Base-by-base conservation (phyloP, 1,284 basidiomycete genomes). In the Phaffia rhodozyma region DNA sequence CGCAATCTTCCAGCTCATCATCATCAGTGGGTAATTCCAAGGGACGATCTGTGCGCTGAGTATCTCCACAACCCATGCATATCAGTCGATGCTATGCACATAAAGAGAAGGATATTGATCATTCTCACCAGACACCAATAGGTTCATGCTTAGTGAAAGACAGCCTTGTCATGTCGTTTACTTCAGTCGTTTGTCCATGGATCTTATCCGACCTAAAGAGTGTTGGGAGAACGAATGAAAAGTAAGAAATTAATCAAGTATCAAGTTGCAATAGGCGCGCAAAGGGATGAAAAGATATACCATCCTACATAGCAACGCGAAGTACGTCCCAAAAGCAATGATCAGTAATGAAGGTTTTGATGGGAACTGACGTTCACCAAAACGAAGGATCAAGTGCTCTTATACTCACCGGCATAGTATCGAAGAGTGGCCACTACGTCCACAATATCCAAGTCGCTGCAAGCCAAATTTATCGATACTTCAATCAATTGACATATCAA, bases 1-100 rank as follows among this genome's bases (percentile, higher is more conserved):
- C 13, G 85, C 89, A 58, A 91, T 81, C 77, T 92, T 92, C 90
- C 90, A 91, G 9, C 85, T 78, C 29, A 87, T 87, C 89, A 92
- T 91, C 71, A 83, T 83, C 74, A 91, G 87, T 25, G 89, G 91
- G 73, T 90, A 92, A 75, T 91, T 91, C 86, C 86, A 89, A 7
- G 86, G 87, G 68, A 89, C 88, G 69, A 56, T 30, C 25, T 27
- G 58, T 4, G n/a, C 29, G 6, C 32, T 50, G 30, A 32, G n/a
- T 9, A 9, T n/a, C 1, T 11, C 21, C n/a, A 49, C 38, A 43
- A 2, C 2, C 13, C 13, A 23, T 3, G 6, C 1, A 58, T 3
- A 58, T n/a, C 6, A n/a, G 23, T 47, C 25, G 9, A 32, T 16
- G 38, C 2, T 43, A 5, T 43, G 38, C 13, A 43, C 13, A 43